Evolutionary conservation across 148 eudicot genomes (phyloP).

Genomic region (Rhododendron griersonianum): DNA sequence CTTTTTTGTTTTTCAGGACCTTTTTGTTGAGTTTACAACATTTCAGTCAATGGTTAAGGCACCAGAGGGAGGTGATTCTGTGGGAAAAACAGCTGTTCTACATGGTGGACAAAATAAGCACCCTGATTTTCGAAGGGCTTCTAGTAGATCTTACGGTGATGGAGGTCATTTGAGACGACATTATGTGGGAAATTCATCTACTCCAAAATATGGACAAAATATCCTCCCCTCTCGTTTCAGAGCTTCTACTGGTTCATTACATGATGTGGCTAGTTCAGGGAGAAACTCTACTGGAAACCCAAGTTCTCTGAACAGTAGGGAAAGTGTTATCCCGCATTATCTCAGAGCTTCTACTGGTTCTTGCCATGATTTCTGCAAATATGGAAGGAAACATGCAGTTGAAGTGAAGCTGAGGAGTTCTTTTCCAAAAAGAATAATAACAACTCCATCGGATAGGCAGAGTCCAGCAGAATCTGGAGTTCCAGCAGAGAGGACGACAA

Average conservation of each 20-base stretch:
- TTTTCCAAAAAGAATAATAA: constrained; percentile 24
- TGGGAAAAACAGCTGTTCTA: constrained; percentile 21
- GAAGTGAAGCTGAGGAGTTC: constrained; percentile 37
- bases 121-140: constrained; percentile 44
- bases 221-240: constrained; percentile 27
- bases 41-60: constrained; percentile 32
- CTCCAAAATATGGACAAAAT: constrained; percentile 14
- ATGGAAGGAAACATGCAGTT: constrained; percentile 41
- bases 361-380: constrained; percentile 83
- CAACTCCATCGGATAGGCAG: constrained; percentile 20
- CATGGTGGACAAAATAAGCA: constrained; percentile 14
- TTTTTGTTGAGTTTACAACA: background rate
- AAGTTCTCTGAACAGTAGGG: constrained; percentile 18
- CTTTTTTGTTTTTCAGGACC: constrained; percentile 18
- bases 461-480: constrained; percentile 18
- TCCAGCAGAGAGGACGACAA: constrained; percentile 36
- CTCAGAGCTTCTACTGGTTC: constrained; percentile 88
- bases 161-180: constrained; percentile 17
- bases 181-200: constrained; percentile 21
- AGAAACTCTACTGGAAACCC: constrained; percentile 27
- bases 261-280: constrained; percentile 17
- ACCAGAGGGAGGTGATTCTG: constrained; percentile 13
- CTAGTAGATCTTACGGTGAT: constrained; percentile 40
- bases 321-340: constrained; percentile 42
- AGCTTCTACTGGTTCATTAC: constrained; percentile 49